Evolutionary conservation across 192 early-diverging fungal species (phyloP).

Genomic region (Nowakowskiella sp.): DNA sequence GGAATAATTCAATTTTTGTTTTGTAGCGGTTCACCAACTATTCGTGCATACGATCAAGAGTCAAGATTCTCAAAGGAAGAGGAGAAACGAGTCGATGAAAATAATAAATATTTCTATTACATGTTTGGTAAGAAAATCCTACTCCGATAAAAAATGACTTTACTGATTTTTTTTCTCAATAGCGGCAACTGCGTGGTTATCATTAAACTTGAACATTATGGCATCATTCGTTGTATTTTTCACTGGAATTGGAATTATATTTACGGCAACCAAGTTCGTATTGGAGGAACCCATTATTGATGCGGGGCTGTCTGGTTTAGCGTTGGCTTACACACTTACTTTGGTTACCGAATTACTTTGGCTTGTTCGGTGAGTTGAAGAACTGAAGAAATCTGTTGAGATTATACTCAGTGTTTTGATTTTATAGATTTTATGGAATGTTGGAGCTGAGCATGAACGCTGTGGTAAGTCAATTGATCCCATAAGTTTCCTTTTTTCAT

Average conservation of each 20-base stretch:
- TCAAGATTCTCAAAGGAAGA: background rate
- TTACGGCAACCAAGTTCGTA: no score
- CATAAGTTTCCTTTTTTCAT: background rate
- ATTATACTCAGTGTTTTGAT: no score
- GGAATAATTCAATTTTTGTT: no score
- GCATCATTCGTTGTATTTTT: slow-evolving; percentile 36
- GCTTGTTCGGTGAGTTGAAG: no score
- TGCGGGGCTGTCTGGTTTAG: slow-evolving; percentile 72
- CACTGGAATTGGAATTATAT: slow-evolving; percentile 59
- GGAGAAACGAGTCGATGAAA: background rate
- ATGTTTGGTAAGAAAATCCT: no score
- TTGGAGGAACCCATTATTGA: no score
- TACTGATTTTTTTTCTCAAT: background rate
- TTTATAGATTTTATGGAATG: no score
- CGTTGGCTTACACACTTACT: slow-evolving; percentile 66
- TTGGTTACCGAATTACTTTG: slow-evolving; percentile 46
- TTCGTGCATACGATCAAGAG: background rate
- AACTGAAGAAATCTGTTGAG: no score
- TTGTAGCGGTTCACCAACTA: no score
- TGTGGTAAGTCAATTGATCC: slow-evolving; percentile 6
- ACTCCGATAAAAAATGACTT: no score
- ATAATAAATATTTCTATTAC: background rate
- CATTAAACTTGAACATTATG: slow-evolving; percentile 14
- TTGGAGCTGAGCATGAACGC: slow-evolving; percentile 81
- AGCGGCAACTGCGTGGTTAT: slow-evolving; percentile 17